Conservation (phyloP, 495 filamentous ascomycete genomes). For the Cudoniella acicularis region DNA sequence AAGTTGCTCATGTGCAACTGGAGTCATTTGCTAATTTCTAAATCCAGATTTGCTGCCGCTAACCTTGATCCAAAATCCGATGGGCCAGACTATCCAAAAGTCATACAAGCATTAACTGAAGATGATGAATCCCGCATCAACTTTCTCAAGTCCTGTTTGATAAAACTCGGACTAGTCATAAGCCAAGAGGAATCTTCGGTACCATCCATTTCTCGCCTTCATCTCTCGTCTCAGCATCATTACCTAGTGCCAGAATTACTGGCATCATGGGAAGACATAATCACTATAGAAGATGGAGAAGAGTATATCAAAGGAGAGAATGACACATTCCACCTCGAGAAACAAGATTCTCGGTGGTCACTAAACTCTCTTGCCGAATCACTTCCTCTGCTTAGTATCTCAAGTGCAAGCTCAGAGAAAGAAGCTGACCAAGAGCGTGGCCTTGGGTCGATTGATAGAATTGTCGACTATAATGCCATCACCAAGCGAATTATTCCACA, state of each 20-base stretch:
- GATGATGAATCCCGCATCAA: slow-evolving; percentile 67
- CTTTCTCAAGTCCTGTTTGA: slow-evolving; percentile 78
- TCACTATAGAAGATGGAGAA: slow-evolving; percentile 60
- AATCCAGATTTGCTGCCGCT: slow-evolving; percentile 68
- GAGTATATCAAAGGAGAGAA: slow-evolving; percentile 81
- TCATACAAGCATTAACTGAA: slow-evolving; percentile 64
- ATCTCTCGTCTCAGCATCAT: slow-evolving; percentile 70
- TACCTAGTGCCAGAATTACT: slow-evolving; percentile 64
- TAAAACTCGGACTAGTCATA: slow-evolving; percentile 78
- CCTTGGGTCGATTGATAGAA: slow-evolving; percentile 44
- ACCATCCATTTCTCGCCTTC: slow-evolving; percentile 80
- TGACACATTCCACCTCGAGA: slow-evolving; percentile 78
- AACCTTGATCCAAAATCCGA: slow-evolving; percentile 66
- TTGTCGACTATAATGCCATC: slow-evolving; percentile 71
- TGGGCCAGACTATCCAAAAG: slow-evolving; percentile 59
- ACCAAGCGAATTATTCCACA: slow-evolving; percentile 71
- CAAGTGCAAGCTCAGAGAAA: slow-evolving; percentile 18
- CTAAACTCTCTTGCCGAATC: slow-evolving; percentile 49
- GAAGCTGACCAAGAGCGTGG: slow-evolving; percentile 31
- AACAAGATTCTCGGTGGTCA: slow-evolving; percentile 58
- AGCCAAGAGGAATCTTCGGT: slow-evolving; percentile 63
- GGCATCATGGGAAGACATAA: slow-evolving; percentile 60
- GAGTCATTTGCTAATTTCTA: neutral
- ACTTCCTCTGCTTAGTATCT: slow-evolving; percentile 28
- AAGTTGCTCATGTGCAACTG: slow-evolving; percentile 31